Conservation (phyloP, 176 grass and related monocot species). For the Paspalum notatum region DNA sequence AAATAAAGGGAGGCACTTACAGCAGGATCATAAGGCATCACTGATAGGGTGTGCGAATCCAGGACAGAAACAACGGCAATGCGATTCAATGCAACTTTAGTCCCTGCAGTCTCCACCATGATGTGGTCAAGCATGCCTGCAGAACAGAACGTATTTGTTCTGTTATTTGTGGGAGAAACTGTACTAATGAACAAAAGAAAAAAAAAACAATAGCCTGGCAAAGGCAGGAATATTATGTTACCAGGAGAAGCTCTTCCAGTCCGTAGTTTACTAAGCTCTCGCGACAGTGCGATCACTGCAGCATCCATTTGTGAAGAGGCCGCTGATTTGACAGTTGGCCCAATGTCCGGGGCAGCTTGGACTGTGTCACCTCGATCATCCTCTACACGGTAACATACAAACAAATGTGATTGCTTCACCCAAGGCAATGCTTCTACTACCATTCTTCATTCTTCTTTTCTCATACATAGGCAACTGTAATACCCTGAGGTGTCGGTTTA, state of each 20-base stretch:
- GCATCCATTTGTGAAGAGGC: constrained; percentile 78
- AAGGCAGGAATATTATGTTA: constrained; percentile 33
- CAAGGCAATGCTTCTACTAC: neutral
- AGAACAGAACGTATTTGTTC: constrained; percentile 21
- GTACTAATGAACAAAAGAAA: neutral
- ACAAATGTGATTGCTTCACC: constrained; percentile 13
- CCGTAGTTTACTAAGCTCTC: constrained; percentile 87
- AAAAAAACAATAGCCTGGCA: constrained; percentile 18
- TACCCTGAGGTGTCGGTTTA: neutral
- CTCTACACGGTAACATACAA: constrained; percentile 56
- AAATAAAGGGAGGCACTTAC: constrained; percentile 54
- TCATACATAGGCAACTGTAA: neutral
- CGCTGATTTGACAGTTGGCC: constrained; percentile 69
- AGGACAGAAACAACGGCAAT: constrained; percentile 93
- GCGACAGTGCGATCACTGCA: constrained; percentile 69
- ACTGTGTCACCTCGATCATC: constrained; percentile 75
- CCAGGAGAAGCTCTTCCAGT: constrained; percentile 84
- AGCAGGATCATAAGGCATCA: constrained; percentile 91
- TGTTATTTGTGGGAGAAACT: neutral
- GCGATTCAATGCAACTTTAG: constrained; percentile 73
- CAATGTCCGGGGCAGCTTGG: constrained; percentile 67
- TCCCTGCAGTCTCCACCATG: constrained; percentile 69
- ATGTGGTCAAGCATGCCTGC: constrained; percentile 97
- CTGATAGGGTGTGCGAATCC: constrained; percentile 78
- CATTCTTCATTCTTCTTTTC: neutral